Evolutionary conservation across 2,329 filamentous ascomycete species (phyloP).

Genomic region (Epichloe sp.): DNA sequence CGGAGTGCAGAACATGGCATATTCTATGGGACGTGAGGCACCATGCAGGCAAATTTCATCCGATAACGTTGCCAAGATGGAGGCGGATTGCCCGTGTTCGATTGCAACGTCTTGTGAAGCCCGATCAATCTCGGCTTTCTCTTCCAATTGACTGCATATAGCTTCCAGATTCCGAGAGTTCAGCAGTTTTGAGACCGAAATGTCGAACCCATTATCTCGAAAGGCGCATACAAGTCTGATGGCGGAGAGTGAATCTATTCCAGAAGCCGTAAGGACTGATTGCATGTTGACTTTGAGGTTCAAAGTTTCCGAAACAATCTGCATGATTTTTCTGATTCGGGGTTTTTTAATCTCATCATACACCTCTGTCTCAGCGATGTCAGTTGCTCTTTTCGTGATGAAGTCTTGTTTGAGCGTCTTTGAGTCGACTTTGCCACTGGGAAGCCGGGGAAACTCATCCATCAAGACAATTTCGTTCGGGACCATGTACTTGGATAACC

Average conservation of each 20-base stretch:
- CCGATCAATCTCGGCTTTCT: background rate
- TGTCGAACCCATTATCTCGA: slow-evolving; percentile 37
- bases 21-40: background rate
- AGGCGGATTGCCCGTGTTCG: background rate
- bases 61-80: background rate
- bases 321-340: slow-evolving; percentile 21
- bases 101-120: background rate
- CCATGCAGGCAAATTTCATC: background rate
- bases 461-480: slow-evolving; percentile 59
- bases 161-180: slow-evolving; percentile 32
- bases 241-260: slow-evolving; percentile 48
- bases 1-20: slow-evolving; percentile 46
- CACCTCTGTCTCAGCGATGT: background rate
- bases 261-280: slow-evolving; percentile 36
- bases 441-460: slow-evolving; percentile 54
- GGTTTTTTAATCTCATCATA: slow-evolving; percentile 10
- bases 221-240: slow-evolving; percentile 48
- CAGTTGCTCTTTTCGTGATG: slow-evolving; percentile 8
- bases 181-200: slow-evolving; percentile 50
- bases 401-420: slow-evolving; percentile 46
- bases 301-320: slow-evolving; percentile 28
- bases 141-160: slow-evolving; percentile 8
- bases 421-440: slow-evolving; percentile 75
- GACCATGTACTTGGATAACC: slow-evolving; percentile 76
- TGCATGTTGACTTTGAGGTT: slow-evolving; percentile 20